These are phyloP conservation scores for Coniochaeta pulveracea DNA, from an alignment of 2,329 filamentous ascomycete species.

Conservation along the genomic window DNA sequence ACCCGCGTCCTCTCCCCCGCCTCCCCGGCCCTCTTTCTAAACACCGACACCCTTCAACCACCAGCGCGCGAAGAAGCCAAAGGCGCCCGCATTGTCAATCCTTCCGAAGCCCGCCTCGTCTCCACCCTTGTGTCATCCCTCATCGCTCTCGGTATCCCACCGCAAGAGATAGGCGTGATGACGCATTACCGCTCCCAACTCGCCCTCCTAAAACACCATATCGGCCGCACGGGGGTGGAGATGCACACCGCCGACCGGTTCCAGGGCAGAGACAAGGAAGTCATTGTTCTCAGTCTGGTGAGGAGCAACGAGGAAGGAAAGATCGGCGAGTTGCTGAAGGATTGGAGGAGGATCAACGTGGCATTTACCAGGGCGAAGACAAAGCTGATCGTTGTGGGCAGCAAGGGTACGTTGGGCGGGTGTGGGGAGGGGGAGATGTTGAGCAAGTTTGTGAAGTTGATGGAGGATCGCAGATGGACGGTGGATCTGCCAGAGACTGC, in stretches of 20 bases:
- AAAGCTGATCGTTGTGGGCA: constrained; percentile 83
- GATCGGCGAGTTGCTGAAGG: constrained; percentile 85
- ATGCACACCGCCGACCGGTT: constrained; percentile 97
- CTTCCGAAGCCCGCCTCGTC: constrained; percentile 67
- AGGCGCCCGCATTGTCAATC: constrained; percentile 81
- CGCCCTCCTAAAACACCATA: constrained; percentile 63
- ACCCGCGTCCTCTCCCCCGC: constrained; percentile 56
- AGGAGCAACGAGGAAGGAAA: constrained; percentile 70
- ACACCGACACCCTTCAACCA: constrained; percentile 67
- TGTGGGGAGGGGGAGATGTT: constrained; percentile 67
- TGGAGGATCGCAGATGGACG: constrained; percentile 70
- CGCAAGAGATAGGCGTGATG: constrained; percentile 79
- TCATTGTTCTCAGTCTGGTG: constrained; percentile 78
- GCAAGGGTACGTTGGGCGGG: constrained; percentile 65
- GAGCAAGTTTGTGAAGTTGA: constrained; percentile 61
- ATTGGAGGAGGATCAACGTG: constrained; percentile 91
- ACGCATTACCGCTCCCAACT: constrained; percentile 94
- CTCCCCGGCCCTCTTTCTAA: constrained; percentile 73
- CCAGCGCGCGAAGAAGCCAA: constrained; percentile 59
- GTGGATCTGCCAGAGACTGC: constrained; percentile 58
- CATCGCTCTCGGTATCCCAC: constrained; percentile 62
- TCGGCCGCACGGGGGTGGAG: constrained; percentile 59
- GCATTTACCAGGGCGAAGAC: constrained; percentile 88
- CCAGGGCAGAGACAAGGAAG: constrained; percentile 91
- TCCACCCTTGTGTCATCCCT: constrained; percentile 73